Conservation (phyloP, 176 grass and related monocot species). For the Oryza meyeriana region DNA sequence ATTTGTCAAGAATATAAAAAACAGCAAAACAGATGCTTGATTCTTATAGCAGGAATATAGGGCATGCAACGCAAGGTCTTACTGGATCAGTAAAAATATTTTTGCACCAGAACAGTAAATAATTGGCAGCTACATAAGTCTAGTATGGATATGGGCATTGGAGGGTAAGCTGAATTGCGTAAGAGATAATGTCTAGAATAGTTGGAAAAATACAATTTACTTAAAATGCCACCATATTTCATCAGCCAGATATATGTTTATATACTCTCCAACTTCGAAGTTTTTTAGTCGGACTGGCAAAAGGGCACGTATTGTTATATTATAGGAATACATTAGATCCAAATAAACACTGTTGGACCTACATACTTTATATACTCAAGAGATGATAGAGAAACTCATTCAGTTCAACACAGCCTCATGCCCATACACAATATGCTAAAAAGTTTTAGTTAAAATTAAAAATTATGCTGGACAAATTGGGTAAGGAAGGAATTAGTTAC, state of each 20-base stretch:
- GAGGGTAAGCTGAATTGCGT: neutral
- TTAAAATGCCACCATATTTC: neutral
- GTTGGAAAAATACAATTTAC: neutral
- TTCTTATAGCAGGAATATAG: neutral
- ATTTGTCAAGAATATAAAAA: neutral
- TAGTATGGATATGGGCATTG: neutral
- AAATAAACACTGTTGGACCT: neutral
- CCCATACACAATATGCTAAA: neutral
- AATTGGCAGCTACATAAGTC: neutral
- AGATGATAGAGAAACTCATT: neutral
- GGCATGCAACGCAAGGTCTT: neutral
- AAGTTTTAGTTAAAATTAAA: neutral
- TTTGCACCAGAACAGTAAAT: neutral
- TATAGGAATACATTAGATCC: neutral
- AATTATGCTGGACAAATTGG: neutral
- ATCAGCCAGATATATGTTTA: neutral
- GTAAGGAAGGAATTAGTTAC: neutral
- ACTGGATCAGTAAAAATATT: constrained; percentile 1
- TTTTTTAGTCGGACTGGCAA: neutral
- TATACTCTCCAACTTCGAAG: neutral
- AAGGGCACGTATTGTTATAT: neutral
- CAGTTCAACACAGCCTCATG: neutral
- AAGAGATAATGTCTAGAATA: neutral
- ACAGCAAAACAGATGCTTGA: neutral
- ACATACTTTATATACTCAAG: neutral